Conservation (phyloP, 1,139 yeast species). For the Dujonia santamariae region DNA sequence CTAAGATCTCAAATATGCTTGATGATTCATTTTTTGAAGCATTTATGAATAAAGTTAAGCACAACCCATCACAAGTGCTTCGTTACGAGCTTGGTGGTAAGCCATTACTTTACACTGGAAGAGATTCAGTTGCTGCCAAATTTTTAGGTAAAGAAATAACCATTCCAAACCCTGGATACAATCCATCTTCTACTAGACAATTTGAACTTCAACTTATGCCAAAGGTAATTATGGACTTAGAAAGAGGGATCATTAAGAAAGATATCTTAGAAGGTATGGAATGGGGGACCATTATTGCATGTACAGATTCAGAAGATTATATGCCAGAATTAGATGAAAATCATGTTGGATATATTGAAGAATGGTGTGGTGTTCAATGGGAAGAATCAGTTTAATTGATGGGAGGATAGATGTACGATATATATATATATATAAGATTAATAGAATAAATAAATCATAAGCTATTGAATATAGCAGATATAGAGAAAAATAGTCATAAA, state of each 20-base stretch:
- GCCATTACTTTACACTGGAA: constrained; percentile 71
- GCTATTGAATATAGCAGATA: neutral
- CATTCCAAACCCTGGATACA: constrained; percentile 52
- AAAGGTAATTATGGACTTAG: constrained; percentile 80
- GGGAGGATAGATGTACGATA: neutral
- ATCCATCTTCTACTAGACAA: constrained; percentile 61
- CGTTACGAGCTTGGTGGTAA: constrained; percentile 75
- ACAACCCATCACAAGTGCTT: constrained; percentile 82
- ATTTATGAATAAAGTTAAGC: constrained; percentile 69
- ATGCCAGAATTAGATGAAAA: constrained; percentile 57
- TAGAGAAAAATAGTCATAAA: neutral
- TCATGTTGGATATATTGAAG: constrained; percentile 81
- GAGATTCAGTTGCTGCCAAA: constrained; percentile 50
- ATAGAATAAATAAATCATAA: neutral
- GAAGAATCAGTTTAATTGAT: constrained; percentile 49
- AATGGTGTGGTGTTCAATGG: constrained; percentile 96
- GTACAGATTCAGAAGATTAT: constrained; percentile 73
- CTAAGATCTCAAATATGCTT: constrained; percentile 49
- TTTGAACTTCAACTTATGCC: constrained; percentile 96
- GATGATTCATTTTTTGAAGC: constrained; percentile 78
- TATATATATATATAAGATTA: neutral
- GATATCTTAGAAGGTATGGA: constrained; percentile 78
- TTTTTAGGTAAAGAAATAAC: constrained; percentile 27
- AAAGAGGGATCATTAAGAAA: constrained; percentile 32
- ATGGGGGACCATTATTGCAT: constrained; percentile 92